Evolutionary conservation across 306 rosid species (phyloP).

Genomic region (Ziziphus jujuba): DNA sequence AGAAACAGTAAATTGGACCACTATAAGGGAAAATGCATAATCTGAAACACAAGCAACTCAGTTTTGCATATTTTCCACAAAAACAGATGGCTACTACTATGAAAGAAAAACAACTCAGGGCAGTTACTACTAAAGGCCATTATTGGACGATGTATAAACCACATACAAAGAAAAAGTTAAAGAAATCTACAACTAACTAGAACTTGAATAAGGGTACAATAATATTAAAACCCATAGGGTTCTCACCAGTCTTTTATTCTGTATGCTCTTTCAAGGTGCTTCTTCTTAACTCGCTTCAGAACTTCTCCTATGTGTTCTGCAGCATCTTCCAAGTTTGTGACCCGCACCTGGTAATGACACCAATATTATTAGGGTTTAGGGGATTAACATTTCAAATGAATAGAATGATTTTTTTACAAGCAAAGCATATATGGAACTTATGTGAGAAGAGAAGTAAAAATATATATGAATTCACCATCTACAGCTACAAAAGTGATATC

Average conservation of each 20-base stretch:
- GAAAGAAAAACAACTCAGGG: too few relatives aligned
- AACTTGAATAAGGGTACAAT: not conserved
- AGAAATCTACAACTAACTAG: too few relatives aligned
- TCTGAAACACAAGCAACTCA: too few relatives aligned
- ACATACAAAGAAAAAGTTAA: too few relatives aligned
- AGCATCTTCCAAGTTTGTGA: conserved; percentile 91
- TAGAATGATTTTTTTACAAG: not conserved
- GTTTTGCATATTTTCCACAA: too few relatives aligned
- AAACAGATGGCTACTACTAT: too few relatives aligned
- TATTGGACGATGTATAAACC: too few relatives aligned
- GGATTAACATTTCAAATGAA: conserved; percentile 2
- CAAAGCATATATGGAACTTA: not conserved
- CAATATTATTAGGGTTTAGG: not conserved
- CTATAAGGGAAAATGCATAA: too few relatives aligned
- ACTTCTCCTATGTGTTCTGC: conserved; percentile 95
- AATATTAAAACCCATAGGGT: not conserved
- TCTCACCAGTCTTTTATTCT: conserved; percentile 72
- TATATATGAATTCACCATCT: not conserved
- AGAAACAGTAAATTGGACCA: too few relatives aligned
- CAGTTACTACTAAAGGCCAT: too few relatives aligned
- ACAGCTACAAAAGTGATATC: not conserved
- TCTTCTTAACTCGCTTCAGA: conserved; percentile 87
- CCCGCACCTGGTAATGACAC: conserved; percentile 68
- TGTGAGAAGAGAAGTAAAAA: not conserved
- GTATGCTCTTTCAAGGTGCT: conserved; percentile 84